Conservation (phyloP, 352 stramenopile species). For the Pythium angustatum region DNA sequence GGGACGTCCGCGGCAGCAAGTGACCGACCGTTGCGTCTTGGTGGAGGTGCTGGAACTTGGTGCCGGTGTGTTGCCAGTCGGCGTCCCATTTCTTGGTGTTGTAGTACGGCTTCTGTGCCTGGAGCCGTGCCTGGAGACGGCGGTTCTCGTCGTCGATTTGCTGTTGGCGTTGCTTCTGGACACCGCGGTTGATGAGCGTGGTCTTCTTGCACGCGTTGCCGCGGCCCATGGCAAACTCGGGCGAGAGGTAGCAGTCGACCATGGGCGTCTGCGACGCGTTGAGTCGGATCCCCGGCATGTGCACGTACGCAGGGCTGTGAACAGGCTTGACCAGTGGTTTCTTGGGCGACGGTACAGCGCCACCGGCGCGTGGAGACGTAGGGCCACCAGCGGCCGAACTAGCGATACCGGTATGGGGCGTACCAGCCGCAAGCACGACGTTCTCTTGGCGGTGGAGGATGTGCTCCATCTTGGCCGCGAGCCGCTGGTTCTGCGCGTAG, state of each 20-base stretch:
- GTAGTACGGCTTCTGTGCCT: conserved; percentile 64
- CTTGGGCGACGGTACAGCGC: conserved; percentile 9
- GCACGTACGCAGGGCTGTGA: conserved; percentile 52
- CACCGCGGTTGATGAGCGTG: conserved; percentile 57
- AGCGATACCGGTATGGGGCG: conserved; percentile 3
- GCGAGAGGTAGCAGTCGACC: conserved; percentile 74
- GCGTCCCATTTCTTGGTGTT: conserved; percentile 72
- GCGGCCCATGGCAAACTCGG: conserved; percentile 53
- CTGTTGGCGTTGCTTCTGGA: conserved; percentile 52
- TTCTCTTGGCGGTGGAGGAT: conserved; percentile 71
- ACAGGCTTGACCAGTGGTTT: conserved; percentile 34
- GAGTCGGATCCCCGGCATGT: conserved; percentile 72
- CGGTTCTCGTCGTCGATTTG: conserved; percentile 69
- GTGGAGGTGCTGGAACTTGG: conserved; percentile 64
- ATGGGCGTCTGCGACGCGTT: conserved; percentile 68
- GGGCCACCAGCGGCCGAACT: too few species aligned
- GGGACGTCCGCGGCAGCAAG: conserved; percentile 40
- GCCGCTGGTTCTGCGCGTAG: conserved; percentile 66
- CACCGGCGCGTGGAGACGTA: too few species aligned
- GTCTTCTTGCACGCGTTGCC: conserved; percentile 74
- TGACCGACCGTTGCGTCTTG: conserved; percentile 73
- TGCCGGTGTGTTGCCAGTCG: conserved; percentile 59
- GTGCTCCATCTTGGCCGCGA: conserved; percentile 72
- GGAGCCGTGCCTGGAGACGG: conserved; percentile 52
- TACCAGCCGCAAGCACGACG: conserved; percentile 44